Conservation (phyloP, 2,329 filamentous ascomycete species). For the Pyricularia sp. region DNA sequence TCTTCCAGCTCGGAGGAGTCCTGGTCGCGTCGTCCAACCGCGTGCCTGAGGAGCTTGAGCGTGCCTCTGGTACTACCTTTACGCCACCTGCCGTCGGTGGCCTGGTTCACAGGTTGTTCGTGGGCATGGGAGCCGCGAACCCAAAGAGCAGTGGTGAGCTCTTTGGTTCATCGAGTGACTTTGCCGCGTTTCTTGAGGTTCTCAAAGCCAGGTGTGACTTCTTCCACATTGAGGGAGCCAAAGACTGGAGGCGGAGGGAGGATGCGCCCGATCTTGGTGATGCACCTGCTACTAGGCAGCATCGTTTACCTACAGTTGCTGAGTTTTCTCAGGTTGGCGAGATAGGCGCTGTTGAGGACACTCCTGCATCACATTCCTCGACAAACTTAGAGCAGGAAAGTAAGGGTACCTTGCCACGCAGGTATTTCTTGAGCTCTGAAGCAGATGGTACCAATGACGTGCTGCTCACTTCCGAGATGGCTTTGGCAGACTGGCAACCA, state of each 20-base stretch:
- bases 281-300: not conserved
- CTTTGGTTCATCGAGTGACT: slow-evolving; percentile 58
- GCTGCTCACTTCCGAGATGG: not conserved
- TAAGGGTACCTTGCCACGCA: not conserved
- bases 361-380: not conserved
- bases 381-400: not conserved
- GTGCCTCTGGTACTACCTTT: slow-evolving; percentile 64
- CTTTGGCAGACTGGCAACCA: slow-evolving; percentile 26
- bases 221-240: slow-evolving; percentile 71
- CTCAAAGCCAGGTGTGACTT: slow-evolving; percentile 71
- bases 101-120: slow-evolving; percentile 32
- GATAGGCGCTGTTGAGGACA: not conserved
- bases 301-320: not conserved
- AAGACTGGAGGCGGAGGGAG: slow-evolving; percentile 60
- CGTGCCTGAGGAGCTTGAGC: slow-evolving; percentile 73
- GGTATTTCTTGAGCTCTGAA: not conserved
- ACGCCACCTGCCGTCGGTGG: slow-evolving; percentile 43
- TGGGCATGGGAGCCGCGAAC: slow-evolving; percentile 22
- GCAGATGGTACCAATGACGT: not conserved
- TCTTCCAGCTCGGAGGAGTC: slow-evolving; percentile 76
- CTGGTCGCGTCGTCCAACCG: slow-evolving; percentile 73
- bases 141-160: slow-evolving; percentile 29
- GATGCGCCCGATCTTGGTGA: slow-evolving; percentile 14
- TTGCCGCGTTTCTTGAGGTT: slow-evolving; percentile 66
- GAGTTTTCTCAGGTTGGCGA: not conserved